These are phyloP conservation scores for Parietaria judaica DNA, from an alignment of 306 rosid genomes.

Conservation along the genomic window DNA sequence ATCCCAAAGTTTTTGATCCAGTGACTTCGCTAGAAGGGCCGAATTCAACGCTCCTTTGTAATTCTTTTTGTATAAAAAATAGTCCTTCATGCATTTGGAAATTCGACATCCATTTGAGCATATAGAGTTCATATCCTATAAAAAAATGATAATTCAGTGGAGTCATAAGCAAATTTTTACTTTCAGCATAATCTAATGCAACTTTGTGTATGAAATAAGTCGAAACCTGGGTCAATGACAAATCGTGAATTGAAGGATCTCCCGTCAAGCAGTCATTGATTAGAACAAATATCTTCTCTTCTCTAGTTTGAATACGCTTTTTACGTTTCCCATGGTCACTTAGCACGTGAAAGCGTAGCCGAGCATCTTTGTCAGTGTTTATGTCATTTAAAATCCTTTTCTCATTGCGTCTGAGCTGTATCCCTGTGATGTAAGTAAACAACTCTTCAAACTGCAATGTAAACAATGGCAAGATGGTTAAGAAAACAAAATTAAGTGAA, in stretches of 20 bases:
- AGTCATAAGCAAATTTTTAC: constrained; percentile 15
- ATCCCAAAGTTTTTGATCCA: constrained; percentile 93
- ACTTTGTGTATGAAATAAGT: constrained; percentile 16
- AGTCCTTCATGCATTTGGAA: constrained; percentile 92
- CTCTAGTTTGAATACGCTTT: constrained; percentile 88
- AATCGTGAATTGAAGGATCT: constrained; percentile 76
- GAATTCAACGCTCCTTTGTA: constrained; percentile 71
- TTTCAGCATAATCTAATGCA: constrained; percentile 13
- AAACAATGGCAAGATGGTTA: constrained; percentile 11
- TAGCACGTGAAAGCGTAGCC: constrained; percentile 79
- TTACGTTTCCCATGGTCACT: constrained; percentile 72
- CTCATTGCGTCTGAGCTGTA: constrained; percentile 95
- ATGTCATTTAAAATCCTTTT: constrained; percentile 81
- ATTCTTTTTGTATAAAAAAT: constrained; percentile 66
- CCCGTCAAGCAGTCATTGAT: constrained; percentile 96
- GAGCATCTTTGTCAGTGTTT: constrained; percentile 77
- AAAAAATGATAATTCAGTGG: constrained; percentile 22
- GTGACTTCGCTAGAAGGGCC: constrained; percentile 73
- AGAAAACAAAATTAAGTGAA: constrained; percentile 9
- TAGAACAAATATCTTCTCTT: constrained; percentile 81
- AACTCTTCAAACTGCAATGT: constrained; percentile 15
- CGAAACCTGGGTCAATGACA: constrained; percentile 77
- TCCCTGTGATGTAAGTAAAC: constrained; percentile 52
- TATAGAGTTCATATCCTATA: constrained; percentile 78
- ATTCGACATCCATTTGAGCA: constrained; percentile 94